Base-by-base conservation (phyloP, 805 yeast genomes). In the Metschnikowia dekortorum region DNA sequence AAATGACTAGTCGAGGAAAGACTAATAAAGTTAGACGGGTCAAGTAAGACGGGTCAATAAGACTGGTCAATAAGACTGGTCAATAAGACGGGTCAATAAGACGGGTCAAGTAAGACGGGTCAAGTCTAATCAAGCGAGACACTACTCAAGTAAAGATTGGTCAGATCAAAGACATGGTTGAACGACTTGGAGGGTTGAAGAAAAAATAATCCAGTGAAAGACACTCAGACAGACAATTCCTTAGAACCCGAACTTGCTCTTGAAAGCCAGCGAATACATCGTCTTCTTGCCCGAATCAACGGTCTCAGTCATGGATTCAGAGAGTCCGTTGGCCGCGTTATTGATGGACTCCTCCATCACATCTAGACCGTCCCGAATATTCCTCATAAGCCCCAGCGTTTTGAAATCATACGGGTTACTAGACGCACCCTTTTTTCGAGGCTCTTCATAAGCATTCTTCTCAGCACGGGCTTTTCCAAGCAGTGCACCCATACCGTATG, bases 251-350 rank as follows among this genome's bases (percentile, higher is more conserved):
- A 80, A 69, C 55, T 78, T 79, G 48, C 80, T 75, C 55, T 71
- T 78, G 34, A 83, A 59, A 0, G 85, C 76, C 13, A 82, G 72
- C 35, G 71, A 71, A 51, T 82, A 76, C 50, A 82, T 55, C 34
- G 76, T 74, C 42, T 71, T 77, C 54, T 82, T 79, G 11, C 75
- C 76, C 10, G 71, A 70, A 39, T 78, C 82, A 40, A 79, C 63
- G 1, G 79, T 63, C 11, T 80, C 85, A 52, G 70, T 77, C 71
- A 83, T 69, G 13, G 76, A 65, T 53, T 82, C 83, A 51, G 80
- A 76, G 30, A 82, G 67, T 28, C 68, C 73, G 40, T 73, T 76
- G 6, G 87, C 87, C 54, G 80, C 82, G 22, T 80, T 82, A 60
- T 81, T 79, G 46, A 82, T 62, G 8, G 76, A 67, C 48, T 79